phyloP scores from a whole-genome alignment of 2,329 filamentous ascomycete genomes.

The Aspergillus ruber region DNA sequence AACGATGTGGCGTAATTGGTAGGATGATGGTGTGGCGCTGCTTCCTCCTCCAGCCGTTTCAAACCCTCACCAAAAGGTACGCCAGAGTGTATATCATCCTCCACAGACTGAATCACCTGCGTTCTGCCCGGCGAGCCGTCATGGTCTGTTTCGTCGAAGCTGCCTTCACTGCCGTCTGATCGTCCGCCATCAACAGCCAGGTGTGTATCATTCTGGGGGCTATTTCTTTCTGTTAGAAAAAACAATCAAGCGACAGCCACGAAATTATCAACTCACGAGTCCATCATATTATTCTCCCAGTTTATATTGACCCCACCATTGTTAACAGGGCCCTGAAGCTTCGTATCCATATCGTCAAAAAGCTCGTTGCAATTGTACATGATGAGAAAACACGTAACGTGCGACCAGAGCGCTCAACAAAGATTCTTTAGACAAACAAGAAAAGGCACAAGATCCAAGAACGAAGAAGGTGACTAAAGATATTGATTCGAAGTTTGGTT shows the following conservation, averaged over 20 bases:
- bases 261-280: neutral
- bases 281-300: neutral
- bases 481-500: neutral
- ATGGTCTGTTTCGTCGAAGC: neutral
- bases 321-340: no score
- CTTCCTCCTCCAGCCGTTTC: no score
- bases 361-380: no score
- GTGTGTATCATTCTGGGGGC: neutral
- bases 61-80: no score
- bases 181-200: neutral
- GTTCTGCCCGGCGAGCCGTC: neutral
- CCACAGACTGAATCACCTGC: no score
- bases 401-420: neutral
- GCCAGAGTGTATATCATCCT: no score
- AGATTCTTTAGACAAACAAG: neutral
- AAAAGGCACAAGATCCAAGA: neutral
- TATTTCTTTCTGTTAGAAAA: neutral
- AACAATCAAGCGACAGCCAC: neutral
- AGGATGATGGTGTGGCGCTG: no score
- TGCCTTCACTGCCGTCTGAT: neutral
- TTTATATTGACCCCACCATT: no score
- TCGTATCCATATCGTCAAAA: no score
- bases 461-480: neutral
- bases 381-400: neutral
- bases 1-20: neutral